phyloP scores from a whole-genome alignment of 2,329 filamentous ascomycete species.

The Alternaria alternata region DNA sequence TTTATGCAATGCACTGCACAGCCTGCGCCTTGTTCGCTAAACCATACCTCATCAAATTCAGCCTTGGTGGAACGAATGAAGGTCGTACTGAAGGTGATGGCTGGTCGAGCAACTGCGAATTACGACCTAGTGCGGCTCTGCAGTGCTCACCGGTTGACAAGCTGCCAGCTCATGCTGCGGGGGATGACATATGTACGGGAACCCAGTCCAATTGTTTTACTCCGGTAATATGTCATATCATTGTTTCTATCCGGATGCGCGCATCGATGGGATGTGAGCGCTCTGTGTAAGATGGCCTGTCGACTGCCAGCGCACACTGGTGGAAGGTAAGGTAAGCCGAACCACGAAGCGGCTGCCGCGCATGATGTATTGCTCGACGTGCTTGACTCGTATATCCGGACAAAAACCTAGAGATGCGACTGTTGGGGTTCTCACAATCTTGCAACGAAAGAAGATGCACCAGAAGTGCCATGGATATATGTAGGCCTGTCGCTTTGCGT shows the following conservation, averaged over 20 bases:
- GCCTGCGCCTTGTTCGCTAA: conserved; percentile 47
- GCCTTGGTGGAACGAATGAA: conserved; percentile 29
- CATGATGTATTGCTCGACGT: conserved; percentile 1
- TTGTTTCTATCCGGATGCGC: conserved; percentile 18
- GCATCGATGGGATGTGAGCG: conserved; percentile 18
- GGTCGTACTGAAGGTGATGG: conserved; percentile 26
- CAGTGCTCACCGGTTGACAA: conserved; percentile 41
- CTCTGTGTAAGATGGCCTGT: conserved; percentile 15
- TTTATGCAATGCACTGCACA: conserved; percentile 39
- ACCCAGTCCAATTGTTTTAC: conserved; percentile 46
- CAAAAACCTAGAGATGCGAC: neutral
- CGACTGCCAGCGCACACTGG: conserved; percentile 38
- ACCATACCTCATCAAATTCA: conserved; percentile 28
- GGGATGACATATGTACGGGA: conserved; percentile 24
- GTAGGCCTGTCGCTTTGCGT: conserved; percentile 1
- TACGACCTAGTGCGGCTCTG: conserved; percentile 44
- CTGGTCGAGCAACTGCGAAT: conserved; percentile 20
- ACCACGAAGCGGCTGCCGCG: conserved; percentile 8
- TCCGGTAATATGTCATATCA: conserved; percentile 25
- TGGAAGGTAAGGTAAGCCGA: conserved; percentile 9
- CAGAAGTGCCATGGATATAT: neutral
- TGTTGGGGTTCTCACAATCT: neutral
- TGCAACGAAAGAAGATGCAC: neutral
- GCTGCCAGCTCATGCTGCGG: conserved; percentile 28
- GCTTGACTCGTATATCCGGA: neutral